These are phyloP conservation scores for Termitomyces sp. DNA, from an alignment of 768 basidiomycete genomes.

Conservation along the genomic window DNA sequence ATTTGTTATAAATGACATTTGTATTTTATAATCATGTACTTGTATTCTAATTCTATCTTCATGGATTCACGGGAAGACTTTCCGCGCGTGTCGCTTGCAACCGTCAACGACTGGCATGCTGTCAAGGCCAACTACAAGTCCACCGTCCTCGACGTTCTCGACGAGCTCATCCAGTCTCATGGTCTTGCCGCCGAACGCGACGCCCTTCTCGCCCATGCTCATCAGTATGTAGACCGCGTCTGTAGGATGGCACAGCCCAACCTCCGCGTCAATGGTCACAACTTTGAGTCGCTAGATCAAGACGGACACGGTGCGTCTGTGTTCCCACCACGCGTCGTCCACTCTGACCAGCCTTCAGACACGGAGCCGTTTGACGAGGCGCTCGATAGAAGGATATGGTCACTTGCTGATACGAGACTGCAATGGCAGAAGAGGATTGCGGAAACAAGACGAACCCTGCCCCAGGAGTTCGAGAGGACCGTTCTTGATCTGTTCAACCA, in stretches of 20 bases:
- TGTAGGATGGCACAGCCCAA: slow-evolving; percentile 65
- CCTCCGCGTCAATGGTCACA: slow-evolving; percentile 75
- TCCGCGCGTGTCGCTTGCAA: slow-evolving; percentile 57
- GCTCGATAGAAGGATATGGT: slow-evolving; percentile 79
- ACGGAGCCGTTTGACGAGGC: slow-evolving; percentile 84
- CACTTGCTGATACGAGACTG: slow-evolving; percentile 66
- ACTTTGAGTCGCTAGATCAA: slow-evolving; percentile 58
- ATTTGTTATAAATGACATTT: slow-evolving; percentile 4
- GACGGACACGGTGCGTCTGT: slow-evolving; percentile 43
- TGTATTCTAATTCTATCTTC: background rate
- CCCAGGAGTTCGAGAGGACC: slow-evolving; percentile 41
- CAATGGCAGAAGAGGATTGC: slow-evolving; percentile 73
- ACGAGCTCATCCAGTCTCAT: slow-evolving; percentile 37
- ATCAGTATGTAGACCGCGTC: slow-evolving; percentile 60
- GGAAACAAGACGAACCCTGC: slow-evolving; percentile 57
- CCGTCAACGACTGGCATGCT: slow-evolving; percentile 60
- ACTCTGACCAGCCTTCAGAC: slow-evolving; percentile 30
- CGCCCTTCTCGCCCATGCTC: slow-evolving; percentile 41
- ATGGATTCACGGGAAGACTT: slow-evolving; percentile 40
- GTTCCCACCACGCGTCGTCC: background rate
- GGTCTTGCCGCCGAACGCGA: slow-evolving; percentile 39
- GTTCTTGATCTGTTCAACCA: slow-evolving; percentile 25
- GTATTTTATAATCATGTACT: slow-evolving; percentile 1
- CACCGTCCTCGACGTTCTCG: slow-evolving; percentile 40
- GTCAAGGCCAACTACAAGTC: slow-evolving; percentile 48